Conservation (phyloP, 768 basidiomycete species). For the Collybia mongolica region DNA sequence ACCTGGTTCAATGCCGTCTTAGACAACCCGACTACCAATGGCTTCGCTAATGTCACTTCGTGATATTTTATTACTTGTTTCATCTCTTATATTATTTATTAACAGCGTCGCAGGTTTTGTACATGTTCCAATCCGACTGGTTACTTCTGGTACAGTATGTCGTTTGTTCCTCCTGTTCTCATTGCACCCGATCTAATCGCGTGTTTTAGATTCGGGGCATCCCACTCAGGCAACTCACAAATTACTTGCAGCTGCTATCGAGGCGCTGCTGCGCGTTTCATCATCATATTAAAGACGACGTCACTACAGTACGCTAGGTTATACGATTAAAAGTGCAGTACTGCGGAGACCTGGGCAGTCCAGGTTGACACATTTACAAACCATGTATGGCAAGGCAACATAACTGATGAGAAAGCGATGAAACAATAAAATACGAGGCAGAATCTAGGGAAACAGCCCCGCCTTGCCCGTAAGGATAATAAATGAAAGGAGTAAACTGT, state of each 20-base stretch:
- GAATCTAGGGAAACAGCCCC: slow-evolving; percentile 2
- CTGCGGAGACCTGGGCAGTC: neutral
- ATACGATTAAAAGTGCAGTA: neutral
- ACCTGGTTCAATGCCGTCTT: slow-evolving; percentile 46
- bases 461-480: neutral
- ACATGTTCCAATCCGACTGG: slow-evolving; percentile 40
- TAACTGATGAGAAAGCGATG: slow-evolving; percentile 6
- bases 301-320: neutral
- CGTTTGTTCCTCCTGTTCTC: neutral
- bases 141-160: slow-evolving; percentile 56
- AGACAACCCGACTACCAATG: slow-evolving; percentile 35
- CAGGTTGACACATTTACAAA: neutral
- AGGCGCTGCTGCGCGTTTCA: slow-evolving; percentile 24
- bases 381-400: neutral
- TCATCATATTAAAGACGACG: slow-evolving; percentile 3
- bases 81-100: neutral
- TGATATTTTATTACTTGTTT: slow-evolving; percentile 14
- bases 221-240: slow-evolving; percentile 48
- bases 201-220: slow-evolving; percentile 42
- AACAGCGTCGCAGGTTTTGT: slow-evolving; percentile 37
- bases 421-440: slow-evolving; percentile 14
- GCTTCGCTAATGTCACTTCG: slow-evolving; percentile 52
- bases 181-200: neutral
- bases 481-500: slow-evolving; percentile 2
- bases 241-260: slow-evolving; percentile 42